Evolutionary conservation across 192 early-diverging fungal species (phyloP), one percentile per base, ranked within the genome.

Genomic region (Haplosporangium gracile): DNA sequence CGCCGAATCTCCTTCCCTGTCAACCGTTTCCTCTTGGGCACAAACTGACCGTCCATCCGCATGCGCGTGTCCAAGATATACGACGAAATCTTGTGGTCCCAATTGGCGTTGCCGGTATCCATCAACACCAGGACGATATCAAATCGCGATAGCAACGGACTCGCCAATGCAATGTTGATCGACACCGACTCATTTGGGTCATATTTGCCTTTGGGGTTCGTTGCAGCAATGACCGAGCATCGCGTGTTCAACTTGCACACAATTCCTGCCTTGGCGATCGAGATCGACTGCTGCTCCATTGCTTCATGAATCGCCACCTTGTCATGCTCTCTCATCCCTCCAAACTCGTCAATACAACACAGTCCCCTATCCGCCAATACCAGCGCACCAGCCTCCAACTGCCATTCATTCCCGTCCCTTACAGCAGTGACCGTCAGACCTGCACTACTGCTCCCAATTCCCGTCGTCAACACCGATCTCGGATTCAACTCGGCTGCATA

Each of bases 331-430:
- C 93, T 77, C 74, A 96, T 94, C 68, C 93, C 93, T 18, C 94
- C 95, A 92, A 96, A 96, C 88, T 96, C 96, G 73, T 96, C 96
- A 68, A 96, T 96, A 77, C 95, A 96, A 76, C 96, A 96, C 7
- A 96, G 45, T 0, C 96, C 96, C 7, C 94, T 88, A 80, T 96
- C 96, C 1, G 96, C 94, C 49, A 96, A 83, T 13, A 96, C 96
- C 24, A 96, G 81, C 1, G 96, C 96, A 15, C 96, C 96, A 6
- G 95, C 95, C 82, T 96, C 95, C 53, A 96, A 83, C 79, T 94
- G 93, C 95, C 95, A 96, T 82, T 96, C 95, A 29, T 92, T 47
- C 75, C 92, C 91, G 55, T 96, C 95, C 55, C 89, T 88, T 16
- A 95, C 93, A 5, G 95, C 95, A 4, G 94, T 93, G 29, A 93